Conservation (phyloP, 371 early-diverging fungal genomes). For the Rhizopus stolonifer region DNA sequence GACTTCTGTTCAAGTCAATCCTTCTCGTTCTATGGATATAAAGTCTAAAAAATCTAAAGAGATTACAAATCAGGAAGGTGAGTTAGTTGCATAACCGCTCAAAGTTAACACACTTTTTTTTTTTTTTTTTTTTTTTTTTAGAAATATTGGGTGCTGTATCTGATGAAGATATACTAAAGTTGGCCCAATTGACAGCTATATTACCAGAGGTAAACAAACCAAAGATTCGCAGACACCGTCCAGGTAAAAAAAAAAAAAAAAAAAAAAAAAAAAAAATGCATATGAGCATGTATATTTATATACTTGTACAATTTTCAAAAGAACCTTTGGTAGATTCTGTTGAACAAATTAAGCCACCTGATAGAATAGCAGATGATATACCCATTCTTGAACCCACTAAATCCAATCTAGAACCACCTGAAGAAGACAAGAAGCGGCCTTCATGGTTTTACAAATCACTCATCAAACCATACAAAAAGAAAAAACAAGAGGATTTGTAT, state of each 20-base stretch:
- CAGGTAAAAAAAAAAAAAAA: too few species aligned
- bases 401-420: not conserved
- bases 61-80: slow-evolving; percentile 18
- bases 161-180: slow-evolving; percentile 41
- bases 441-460: slow-evolving; percentile 19
- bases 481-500: not conserved
- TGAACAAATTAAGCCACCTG: not conserved
- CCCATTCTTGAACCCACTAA: not conserved
- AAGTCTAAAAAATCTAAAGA: slow-evolving; percentile 6
- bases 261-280: too few species aligned
- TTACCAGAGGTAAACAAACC: slow-evolving; percentile 22
- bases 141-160: slow-evolving; percentile 42
- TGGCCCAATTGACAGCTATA: slow-evolving; percentile 33
- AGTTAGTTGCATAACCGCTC: not conserved
- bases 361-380: not conserved
- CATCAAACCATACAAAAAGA: slow-evolving; percentile 9
- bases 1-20: slow-evolving; percentile 10
- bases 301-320: too few species aligned
- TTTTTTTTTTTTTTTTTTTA: slow-evolving; percentile 4
- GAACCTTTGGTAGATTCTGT: not conserved
- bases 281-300: too few species aligned
- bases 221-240: slow-evolving; percentile 4
- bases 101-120: not conserved
- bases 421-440: slow-evolving; percentile 1
- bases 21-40: slow-evolving; percentile 21